A percentile compares a stretch with the other conserved stretches of the same genome.
Evolutionary conservation across 306 rosid genomes (phyloP).

Genomic region (Canavalia ensiformis): DNA sequence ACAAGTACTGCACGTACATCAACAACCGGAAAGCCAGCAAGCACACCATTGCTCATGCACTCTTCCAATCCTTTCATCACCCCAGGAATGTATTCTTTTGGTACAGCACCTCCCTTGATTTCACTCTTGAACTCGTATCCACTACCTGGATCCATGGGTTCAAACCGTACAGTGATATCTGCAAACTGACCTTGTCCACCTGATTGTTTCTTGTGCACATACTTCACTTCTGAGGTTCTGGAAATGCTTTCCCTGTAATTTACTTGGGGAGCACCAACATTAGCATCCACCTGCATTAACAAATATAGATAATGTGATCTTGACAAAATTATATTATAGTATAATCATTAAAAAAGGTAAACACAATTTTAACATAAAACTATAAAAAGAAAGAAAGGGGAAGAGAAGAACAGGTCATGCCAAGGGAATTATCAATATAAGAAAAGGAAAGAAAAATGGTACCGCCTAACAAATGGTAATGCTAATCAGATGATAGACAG

Average conservation of each 20-base stretch:
- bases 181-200: slow-evolving; percentile 99
- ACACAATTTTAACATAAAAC: not conserved
- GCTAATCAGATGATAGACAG: slow-evolving; percentile 26
- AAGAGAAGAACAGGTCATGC: not conserved
- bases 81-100: slow-evolving; percentile 93
- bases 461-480: slow-evolving; percentile 4
- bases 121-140: slow-evolving; percentile 98
- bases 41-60: slow-evolving; percentile 94
- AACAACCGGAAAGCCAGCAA: slow-evolving; percentile 95
- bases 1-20: slow-evolving; percentile 86
- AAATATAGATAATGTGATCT: slow-evolving; percentile 40
- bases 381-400: not conserved
- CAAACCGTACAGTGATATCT: slow-evolving; percentile 89
- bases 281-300: slow-evolving; percentile 84
- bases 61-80: slow-evolving; percentile 99
- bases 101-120: slow-evolving; percentile 98
- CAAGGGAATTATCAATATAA: slow-evolving; percentile 22
- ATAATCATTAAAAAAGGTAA: not conserved
- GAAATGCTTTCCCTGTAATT: slow-evolving; percentile 98
- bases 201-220: slow-evolving; percentile 97
- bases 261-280: slow-evolving; percentile 99
- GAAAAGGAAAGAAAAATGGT: slow-evolving; percentile 9
- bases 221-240: slow-evolving; percentile 70
- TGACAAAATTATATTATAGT: not conserved
- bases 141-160: slow-evolving; percentile 88